Percentiles rank a stretch among this genome's conserved stretches.
Conservation (phyloP, 2,329 filamentous ascomycete genomes). For the Lachnellula subtilissima region DNA sequence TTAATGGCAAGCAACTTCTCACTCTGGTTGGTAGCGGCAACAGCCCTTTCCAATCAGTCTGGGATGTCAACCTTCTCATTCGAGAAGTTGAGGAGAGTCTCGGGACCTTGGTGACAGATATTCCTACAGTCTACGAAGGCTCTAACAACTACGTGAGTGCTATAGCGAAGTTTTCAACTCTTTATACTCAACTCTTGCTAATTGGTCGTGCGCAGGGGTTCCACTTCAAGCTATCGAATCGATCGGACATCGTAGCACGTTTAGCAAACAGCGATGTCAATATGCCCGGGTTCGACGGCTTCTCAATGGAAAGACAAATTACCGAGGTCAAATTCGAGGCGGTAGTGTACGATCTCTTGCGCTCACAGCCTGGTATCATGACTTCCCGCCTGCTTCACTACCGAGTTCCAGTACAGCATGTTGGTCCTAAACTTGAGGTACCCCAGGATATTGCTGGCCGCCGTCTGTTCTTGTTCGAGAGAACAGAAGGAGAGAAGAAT, state of each 20-base stretch:
- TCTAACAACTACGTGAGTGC: constrained; percentile 30
- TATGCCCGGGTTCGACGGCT: constrained; percentile 17
- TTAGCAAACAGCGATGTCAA: constrained; percentile 10
- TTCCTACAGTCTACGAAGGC: constrained; percentile 20
- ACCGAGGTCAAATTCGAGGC: constrained; percentile 20
- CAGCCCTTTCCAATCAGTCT: constrained; percentile 24
- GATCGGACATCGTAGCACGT: constrained; percentile 18
- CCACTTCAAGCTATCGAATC: constrained; percentile 17
- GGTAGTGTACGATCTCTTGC: constrained; percentile 17
- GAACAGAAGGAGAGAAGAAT: constrained; percentile 13
- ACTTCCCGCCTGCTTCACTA: constrained; percentile 20
- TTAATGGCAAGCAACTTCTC: constrained; percentile 7
- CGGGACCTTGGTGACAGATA: constrained; percentile 21
- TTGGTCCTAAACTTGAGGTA: constrained; percentile 3
- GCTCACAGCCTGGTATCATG: constrained; percentile 15
- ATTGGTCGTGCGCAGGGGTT: constrained; percentile 9
- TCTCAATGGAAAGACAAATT: constrained; percentile 10
- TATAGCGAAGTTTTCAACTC: background rate
- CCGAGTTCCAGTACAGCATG: constrained; percentile 13
- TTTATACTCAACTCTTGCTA: background rate
- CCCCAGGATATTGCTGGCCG: constrained; percentile 4
- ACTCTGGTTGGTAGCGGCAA: constrained; percentile 15
- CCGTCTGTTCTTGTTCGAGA: constrained; percentile 7
- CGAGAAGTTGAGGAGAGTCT: constrained; percentile 26
- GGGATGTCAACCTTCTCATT: constrained; percentile 27